Evolutionary conservation across 495 filamentous ascomycete genomes (phyloP).

Genomic region (Penicillium maclennaniae): DNA sequence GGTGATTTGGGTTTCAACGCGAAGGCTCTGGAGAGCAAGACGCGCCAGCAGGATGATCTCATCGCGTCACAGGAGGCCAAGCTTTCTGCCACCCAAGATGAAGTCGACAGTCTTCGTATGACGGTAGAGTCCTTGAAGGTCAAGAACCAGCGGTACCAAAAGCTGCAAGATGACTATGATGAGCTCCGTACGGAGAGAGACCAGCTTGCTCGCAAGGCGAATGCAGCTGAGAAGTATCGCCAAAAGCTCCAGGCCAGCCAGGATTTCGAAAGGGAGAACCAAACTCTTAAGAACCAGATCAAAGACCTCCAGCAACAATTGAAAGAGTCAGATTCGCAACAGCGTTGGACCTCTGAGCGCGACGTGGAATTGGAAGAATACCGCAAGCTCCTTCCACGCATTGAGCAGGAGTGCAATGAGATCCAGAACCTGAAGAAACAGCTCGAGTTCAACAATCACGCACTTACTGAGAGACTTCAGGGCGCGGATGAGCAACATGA

Average conservation of each 20-base stretch:
- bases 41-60: slow-evolving; percentile 53
- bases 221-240: slow-evolving; percentile 67
- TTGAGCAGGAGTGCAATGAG: slow-evolving; percentile 60
- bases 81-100: slow-evolving; percentile 44
- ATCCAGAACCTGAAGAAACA: slow-evolving; percentile 53
- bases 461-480: slow-evolving; percentile 51
- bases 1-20: slow-evolving; percentile 42
- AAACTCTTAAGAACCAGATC: slow-evolving; percentile 57
- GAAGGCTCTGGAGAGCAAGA: slow-evolving; percentile 44
- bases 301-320: slow-evolving; percentile 54
- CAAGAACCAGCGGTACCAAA: slow-evolving; percentile 49
- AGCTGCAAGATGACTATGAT: slow-evolving; percentile 62
- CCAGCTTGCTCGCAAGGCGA: slow-evolving; percentile 75
- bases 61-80: slow-evolving; percentile 57
- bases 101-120: slow-evolving; percentile 40
- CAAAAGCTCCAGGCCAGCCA: slow-evolving; percentile 71
- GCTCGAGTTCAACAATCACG: slow-evolving; percentile 56
- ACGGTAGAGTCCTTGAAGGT: slow-evolving; percentile 38
- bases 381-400: slow-evolving; percentile 51
- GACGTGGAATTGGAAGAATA: slow-evolving; percentile 59
- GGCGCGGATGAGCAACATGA: slow-evolving; percentile 53
- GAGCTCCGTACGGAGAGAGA: slow-evolving; percentile 69
- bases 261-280: slow-evolving; percentile 68
- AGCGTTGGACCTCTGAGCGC: slow-evolving; percentile 42
- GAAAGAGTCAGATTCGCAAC: slow-evolving; percentile 49